These are phyloP conservation scores for Colletotrichum paranaense DNA, from an alignment of 2,329 filamentous ascomycete species.

Conservation along the genomic window DNA sequence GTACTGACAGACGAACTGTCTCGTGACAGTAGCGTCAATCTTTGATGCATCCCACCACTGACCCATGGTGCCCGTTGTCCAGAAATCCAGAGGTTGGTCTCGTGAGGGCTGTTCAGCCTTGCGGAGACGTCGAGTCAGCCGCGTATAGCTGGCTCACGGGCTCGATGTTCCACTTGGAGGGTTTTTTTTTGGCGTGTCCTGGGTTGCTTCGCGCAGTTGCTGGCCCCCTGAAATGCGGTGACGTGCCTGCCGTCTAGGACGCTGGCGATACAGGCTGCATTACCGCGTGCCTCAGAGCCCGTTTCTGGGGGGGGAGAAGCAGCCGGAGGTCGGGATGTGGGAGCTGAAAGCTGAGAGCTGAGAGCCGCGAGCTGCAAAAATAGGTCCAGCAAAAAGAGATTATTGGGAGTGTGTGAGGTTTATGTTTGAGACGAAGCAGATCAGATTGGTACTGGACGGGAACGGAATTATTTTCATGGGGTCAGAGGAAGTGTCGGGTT, in stretches of 20 bases:
- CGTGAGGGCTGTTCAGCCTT: not conserved
- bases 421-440: slow-evolving; percentile 31
- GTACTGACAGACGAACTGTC: slow-evolving; percentile 73
- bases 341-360: not conserved
- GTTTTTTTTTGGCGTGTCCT: not conserved
- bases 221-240: slow-evolving; percentile 9
- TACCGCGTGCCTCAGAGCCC: slow-evolving; percentile 18
- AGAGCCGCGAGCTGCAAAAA: not conserved
- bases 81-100: not conserved
- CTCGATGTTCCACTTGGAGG: not conserved
- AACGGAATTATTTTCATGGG: slow-evolving; percentile 32
- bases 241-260: slow-evolving; percentile 30
- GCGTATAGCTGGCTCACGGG: slow-evolving; percentile 1
- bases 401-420: slow-evolving; percentile 23
- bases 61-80: slow-evolving; percentile 30
- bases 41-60: slow-evolving; percentile 77
- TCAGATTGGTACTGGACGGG: slow-evolving; percentile 19
- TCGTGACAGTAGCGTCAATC: slow-evolving; percentile 77
- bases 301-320: not conserved
- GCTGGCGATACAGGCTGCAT: slow-evolving; percentile 26
- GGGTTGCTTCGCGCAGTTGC: slow-evolving; percentile 3
- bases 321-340: slow-evolving; percentile 2
- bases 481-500: slow-evolving; percentile 26
- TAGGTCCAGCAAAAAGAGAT: not conserved
- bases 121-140: slow-evolving; percentile 7